These are phyloP conservation scores for Cercospora beticola DNA, from an alignment of 2,329 filamentous ascomycete species.

Conservation along the genomic window DNA sequence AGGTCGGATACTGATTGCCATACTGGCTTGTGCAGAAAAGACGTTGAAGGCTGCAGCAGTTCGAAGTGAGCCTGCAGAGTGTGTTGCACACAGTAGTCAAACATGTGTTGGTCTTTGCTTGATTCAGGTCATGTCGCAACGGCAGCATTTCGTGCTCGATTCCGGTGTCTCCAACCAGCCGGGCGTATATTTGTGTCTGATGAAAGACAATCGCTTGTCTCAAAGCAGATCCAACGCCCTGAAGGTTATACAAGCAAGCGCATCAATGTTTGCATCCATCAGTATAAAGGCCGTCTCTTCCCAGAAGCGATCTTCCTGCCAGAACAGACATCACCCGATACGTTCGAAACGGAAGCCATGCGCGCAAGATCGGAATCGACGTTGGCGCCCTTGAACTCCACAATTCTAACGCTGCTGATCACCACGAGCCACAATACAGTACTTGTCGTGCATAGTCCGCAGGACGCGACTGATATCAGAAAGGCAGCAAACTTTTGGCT, in stretches of 20 bases:
- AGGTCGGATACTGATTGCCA: too few relatives aligned
- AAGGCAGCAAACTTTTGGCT: slow-evolving; percentile 1
- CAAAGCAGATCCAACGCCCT: background rate
- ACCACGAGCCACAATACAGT: background rate
- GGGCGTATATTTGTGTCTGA: background rate
- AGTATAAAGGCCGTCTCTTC: background rate
- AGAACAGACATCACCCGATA: background rate
- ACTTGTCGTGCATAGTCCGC: background rate
- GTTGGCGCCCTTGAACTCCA: background rate
- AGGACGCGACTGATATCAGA: background rate
- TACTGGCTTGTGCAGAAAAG: too few relatives aligned
- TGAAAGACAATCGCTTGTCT: background rate
- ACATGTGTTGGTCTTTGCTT: background rate
- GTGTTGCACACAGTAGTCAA: background rate
- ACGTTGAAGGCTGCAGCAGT: too few relatives aligned
- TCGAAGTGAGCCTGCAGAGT: background rate
- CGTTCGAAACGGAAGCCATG: background rate
- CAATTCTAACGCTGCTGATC: background rate
- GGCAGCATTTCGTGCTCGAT: background rate
- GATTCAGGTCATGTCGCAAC: background rate
- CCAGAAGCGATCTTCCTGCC: background rate
- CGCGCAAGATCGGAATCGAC: background rate
- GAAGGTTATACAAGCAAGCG: background rate
- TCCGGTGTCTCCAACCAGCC: background rate
- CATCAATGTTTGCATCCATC: background rate